These are phyloP conservation scores for Puya raimondii DNA, from an alignment of 176 grass and related monocot genomes.

Conservation along the genomic window DNA sequence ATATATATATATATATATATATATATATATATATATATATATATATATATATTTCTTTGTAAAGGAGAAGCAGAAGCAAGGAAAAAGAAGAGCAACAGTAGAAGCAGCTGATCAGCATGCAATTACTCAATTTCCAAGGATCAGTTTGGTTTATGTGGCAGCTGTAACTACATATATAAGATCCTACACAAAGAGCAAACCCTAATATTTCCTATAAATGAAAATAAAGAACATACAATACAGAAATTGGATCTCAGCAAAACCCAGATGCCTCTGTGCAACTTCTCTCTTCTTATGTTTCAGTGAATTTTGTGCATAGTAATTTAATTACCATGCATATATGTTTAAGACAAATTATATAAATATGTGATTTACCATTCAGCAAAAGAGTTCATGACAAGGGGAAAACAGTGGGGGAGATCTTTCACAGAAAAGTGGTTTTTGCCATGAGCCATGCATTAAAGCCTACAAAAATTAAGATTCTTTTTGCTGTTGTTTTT, in stretches of 20 bases:
- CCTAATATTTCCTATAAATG: slow-evolving; percentile 49
- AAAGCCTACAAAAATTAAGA: neutral
- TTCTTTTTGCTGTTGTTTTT: neutral
- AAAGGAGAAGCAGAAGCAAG: neutral
- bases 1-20: too few species aligned
- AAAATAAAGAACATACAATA: slow-evolving; percentile 23
- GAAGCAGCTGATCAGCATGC: neutral
- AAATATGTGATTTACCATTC: too few species aligned
- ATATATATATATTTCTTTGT: neutral
- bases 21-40: too few species aligned
- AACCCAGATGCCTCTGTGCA: slow-evolving; percentile 17
- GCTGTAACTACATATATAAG: slow-evolving; percentile 9
- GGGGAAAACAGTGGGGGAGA: neutral
- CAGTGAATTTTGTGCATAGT: too few species aligned
- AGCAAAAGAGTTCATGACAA: neutral
- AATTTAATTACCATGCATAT: too few species aligned
- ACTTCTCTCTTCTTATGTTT: too few species aligned
- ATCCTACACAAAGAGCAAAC: slow-evolving; percentile 24
- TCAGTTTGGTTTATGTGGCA: neutral
- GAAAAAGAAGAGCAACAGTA: neutral
- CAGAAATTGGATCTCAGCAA: slow-evolving; percentile 13
- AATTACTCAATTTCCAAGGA: slow-evolving; percentile 2
- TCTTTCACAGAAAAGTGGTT: neutral
- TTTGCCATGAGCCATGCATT: neutral
- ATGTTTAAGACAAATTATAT: too few species aligned